Base-by-base conservation (phyloP, 352 stramenopile species). In the Globisporangium takayamanum region DNA sequence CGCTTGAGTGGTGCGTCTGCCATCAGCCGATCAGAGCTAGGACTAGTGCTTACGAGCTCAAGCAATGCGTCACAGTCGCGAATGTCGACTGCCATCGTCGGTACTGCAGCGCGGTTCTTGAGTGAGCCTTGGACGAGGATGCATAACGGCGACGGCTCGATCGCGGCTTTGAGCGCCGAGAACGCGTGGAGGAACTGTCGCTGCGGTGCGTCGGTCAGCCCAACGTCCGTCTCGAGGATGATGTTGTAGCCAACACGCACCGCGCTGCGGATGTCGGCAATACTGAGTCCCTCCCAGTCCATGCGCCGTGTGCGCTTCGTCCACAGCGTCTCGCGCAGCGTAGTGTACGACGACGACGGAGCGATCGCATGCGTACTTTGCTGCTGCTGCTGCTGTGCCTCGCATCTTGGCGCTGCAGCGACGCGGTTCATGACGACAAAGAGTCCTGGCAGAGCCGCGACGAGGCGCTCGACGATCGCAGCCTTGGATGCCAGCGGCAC, bases 181-280 rank as follows among this genome's bases (percentile, higher is more conserved):
- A 94, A 88, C 3, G 68, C 72, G 12, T 73, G 72, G 7, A 89
- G 51, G 46, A 94, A 92, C 1, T 64, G 58, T 5, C 79, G 73
- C 46, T 84, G 82, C 14, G 69, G 63, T 0, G 78, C 69, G 25
- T 89, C 80, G 1, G 69, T 80, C 55, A 92, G 64, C 7, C 84
- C 84, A n/a, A 94, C 57, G 50, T 89, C 78, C n/a, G 68, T 78
- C 67, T 92, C 82, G 5, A 94, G 60, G 14, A 92, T 73, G n/a
- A 92, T 78, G 33, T 67, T 72, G 52, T 87, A 72, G 12, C 82
- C 84, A 4, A 82, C 53, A 1, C 57, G 56, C 20, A 92, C 60
- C 1, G 81, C 67, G 8, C 63, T 37, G 10, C 65, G 62, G 36
- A 88, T 69, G 7, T 68, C 54, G 5, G 50, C 58, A 33, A 87